Evolutionary conservation across 208 protist genomes (phyloP), one percentile per base, ranked within the genome.

Genomic region (Tritrichomonas foetus): DNA sequence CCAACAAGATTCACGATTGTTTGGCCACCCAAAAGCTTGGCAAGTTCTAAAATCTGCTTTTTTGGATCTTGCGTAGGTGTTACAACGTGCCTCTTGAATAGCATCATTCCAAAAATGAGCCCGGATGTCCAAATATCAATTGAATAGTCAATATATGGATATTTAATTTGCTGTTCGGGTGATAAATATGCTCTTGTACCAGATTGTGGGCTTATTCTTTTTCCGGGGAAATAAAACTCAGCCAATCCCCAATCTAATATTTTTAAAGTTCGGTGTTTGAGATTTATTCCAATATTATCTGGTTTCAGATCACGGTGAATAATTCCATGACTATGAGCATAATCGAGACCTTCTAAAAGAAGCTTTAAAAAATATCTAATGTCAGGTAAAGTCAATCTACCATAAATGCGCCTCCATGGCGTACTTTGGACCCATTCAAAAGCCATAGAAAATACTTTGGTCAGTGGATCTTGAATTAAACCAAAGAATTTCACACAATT

Each of bases 291-390:
- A 69, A 69, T 11, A 30, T 69, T 69, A n/a, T 3, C 64, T n/a
- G 64, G 64, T n/a, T 69, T 69, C 11, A 69, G 8, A 25, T 69
- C 64, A n/a, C 64, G 8, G n/a, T 69, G 64, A 69, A 69, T 69
- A 69, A 69, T 69, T 69, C 64, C 64, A 69, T 69, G 64, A n/a
- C 64, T 69, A 69, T 69, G 64, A 16, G 64, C 64, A 69, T 69
- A 69, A 16, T 69, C 64, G 3, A 69, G n/a, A 69, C 64, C 64
- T 69, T 69, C 64, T 33, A 69, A n/a, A 25, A 69, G 25, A 33
- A 33, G 64, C 3, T 25, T 8, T 25, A 69, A n/a, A n/a, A n/a
- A 69, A 69, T 69, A 69, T 16, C 64, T 8, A n/a, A 69, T 69
- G 25, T 69, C 64, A n/a, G 13, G 20, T 11, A 69, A n/a, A n/a